These are phyloP conservation scores for Ambrosiella xylebori DNA, from an alignment of 2,329 filamentous ascomycete genomes.

Conservation along the genomic window DNA sequence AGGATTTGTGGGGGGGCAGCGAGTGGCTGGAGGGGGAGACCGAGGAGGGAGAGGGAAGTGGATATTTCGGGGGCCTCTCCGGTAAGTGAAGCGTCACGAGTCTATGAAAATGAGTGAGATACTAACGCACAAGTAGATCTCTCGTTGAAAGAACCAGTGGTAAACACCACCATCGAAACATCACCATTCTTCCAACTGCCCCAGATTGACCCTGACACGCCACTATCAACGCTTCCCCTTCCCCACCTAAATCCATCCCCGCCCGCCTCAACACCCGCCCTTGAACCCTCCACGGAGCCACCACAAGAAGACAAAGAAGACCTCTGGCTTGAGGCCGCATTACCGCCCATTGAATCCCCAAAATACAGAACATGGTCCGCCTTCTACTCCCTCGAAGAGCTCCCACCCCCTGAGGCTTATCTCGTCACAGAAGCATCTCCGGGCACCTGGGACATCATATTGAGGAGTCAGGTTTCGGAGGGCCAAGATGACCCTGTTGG, in stretches of 20 bases:
- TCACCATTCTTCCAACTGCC: slow-evolving; percentile 12
- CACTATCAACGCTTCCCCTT: background rate
- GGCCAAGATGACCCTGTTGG: slow-evolving; percentile 24
- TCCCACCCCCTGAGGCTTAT: slow-evolving; percentile 26
- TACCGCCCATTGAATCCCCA: slow-evolving; percentile 19
- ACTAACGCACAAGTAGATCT: slow-evolving; percentile 6
- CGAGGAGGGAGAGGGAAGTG: slow-evolving; percentile 1
- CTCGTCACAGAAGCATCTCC: slow-evolving; percentile 56
- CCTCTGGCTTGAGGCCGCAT: slow-evolving; percentile 30
- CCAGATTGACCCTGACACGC: slow-evolving; percentile 9
- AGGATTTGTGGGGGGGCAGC: slow-evolving; percentile 41
- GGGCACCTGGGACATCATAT: slow-evolving; percentile 45
- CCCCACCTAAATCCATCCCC: background rate
- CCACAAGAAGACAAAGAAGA: slow-evolving; percentile 17
- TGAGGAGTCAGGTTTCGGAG: slow-evolving; percentile 25
- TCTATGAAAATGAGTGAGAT: slow-evolving; percentile 15
- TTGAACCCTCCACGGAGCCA: background rate
- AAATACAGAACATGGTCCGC: slow-evolving; percentile 51
- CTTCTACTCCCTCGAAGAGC: slow-evolving; percentile 29
- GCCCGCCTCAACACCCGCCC: background rate
- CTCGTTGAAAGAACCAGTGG: background rate
- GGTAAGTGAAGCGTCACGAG: background rate
- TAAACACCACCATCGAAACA: slow-evolving; percentile 6
- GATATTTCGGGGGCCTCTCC: slow-evolving; percentile 26
- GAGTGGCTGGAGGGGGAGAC: slow-evolving; percentile 26